phyloP scores from a whole-genome alignment of 768 basidiomycete genomes.

The Phanerochaete carnosa region DNA sequence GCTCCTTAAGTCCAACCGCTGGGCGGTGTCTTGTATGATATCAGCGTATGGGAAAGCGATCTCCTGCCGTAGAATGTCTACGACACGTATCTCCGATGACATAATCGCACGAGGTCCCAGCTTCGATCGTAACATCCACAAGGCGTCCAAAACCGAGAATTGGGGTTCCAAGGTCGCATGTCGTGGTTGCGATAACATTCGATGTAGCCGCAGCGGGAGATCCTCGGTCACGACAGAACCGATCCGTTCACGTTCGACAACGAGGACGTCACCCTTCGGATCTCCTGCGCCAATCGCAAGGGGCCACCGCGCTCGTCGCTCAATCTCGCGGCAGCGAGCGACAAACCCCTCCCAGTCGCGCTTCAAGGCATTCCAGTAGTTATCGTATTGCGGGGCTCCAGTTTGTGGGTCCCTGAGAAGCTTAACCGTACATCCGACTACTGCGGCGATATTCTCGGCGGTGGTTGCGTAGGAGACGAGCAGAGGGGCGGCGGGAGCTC shows the following conservation, averaged over 20 bases:
- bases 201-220: conserved; percentile 55
- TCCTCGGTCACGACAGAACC: conserved; percentile 65
- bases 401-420: conserved; percentile 73
- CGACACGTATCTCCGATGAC: conserved; percentile 53
- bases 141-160: conserved; percentile 54
- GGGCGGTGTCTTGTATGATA: conserved; percentile 65
- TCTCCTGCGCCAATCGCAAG: conserved; percentile 55
- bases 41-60: conserved; percentile 75
- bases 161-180: conserved; percentile 39
- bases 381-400: conserved; percentile 72
- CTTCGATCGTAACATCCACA: conserved; percentile 61
- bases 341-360: conserved; percentile 97
- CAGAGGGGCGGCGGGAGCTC: conserved; percentile 53
- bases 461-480: conserved; percentile 61
- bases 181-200: conserved; percentile 42
- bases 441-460: conserved; percentile 71
- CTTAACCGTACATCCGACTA: conserved; percentile 84
- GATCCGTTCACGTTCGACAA: conserved; percentile 78
- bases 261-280: conserved; percentile 42
- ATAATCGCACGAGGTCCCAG: conserved; percentile 57
- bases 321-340: conserved; percentile 86
- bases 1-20: conserved; percentile 48
- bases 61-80: conserved; percentile 72
- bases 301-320: conserved; percentile 81
- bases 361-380: conserved; percentile 82